Evolutionary conservation across 805 yeast species (phyloP), one percentile per base, ranked within the genome.

Genomic region (Metschnikowia henanensis): DNA sequence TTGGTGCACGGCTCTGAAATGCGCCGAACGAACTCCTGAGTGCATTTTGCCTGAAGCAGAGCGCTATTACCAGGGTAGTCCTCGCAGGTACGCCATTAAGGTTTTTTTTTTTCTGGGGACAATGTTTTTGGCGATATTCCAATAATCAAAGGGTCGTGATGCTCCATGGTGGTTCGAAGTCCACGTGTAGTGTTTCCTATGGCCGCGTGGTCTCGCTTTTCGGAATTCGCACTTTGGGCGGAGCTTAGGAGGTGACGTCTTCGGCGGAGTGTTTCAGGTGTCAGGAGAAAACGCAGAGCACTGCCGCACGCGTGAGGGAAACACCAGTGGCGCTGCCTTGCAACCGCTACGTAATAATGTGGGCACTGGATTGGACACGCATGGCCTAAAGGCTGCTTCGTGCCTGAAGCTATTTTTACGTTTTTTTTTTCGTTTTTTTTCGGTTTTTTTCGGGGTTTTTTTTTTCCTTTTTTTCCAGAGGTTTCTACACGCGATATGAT

Each of bases 1-100:
- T 34, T 22, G 42, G 42, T 31, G 37, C 26, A 25, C 21, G 36
- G 25, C 35, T 29, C 35, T 19, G 39, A 22, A 36, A 35, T 26
- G 41, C 46, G 46, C 38, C 36, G 38, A 42, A 37, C 17, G 17
- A 28, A 33, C 28, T 32, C 28, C 36, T 30, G 46, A 42, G 46
- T 37, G 35, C 15, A n/a, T 42, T 32, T 37, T 42, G n/a, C 46
- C 41, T 16, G 15, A 35, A 30, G 22, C 28, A 36, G 45, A 30
- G 60, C 6, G 7, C 6, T 8, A 12, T n/a, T n/a, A 28, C 9
- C 30, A 7, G 3, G n/a, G 16, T 13, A 7, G 8, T 6, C 30
- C 13, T 10, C 3, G 15, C 13, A 12, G 7, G 8, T 28, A n/a
- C 30, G 30, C 8, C 30, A 6, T 28, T 12, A n/a, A 5, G 26